phyloP scores from a whole-genome alignment of 2,329 filamentous ascomycete genomes.

The Aspergillus spinulosporus region DNA sequence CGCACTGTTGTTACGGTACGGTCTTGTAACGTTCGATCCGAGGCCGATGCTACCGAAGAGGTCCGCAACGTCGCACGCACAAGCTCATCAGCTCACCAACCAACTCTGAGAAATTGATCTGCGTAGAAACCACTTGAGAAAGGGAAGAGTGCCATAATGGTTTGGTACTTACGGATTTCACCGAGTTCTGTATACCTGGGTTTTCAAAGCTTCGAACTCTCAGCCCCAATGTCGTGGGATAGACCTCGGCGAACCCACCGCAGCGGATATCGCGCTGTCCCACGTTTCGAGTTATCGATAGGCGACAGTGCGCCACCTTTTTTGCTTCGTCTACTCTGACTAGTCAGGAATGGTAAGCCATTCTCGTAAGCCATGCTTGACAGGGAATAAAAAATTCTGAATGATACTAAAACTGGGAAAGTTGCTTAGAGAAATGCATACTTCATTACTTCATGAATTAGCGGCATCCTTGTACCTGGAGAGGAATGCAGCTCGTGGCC shows the following conservation, averaged over 20 bases:
- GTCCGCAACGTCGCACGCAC: conserved; percentile 12
- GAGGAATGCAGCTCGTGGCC: neutral
- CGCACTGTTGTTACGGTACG: conserved; percentile 10
- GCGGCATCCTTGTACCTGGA: conserved; percentile 6
- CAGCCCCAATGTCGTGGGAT: neutral
- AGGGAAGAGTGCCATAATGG: neutral
- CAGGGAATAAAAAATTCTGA: too few species aligned
- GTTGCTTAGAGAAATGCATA: too few species aligned
- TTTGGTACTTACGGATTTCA: neutral
- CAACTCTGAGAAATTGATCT: neutral
- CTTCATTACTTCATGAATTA: neutral
- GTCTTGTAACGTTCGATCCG: conserved; percentile 12
- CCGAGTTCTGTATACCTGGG: neutral
- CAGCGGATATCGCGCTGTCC: conserved; percentile 23
- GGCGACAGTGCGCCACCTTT: conserved; percentile 6
- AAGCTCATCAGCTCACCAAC: conserved; percentile 2
- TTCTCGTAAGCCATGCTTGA: neutral
- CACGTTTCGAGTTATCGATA: conserved; percentile 24
- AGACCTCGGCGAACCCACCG: conserved; percentile 14
- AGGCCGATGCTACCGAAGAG: conserved; percentile 13
- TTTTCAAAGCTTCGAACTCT: neutral
- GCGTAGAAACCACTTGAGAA: neutral
- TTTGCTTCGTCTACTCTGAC: neutral
- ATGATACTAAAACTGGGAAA: too few species aligned
- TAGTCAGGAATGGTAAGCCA: neutral